Base-by-base conservation (phyloP, 108 stramenopile species). In the Cyclotella cryptica region DNA sequence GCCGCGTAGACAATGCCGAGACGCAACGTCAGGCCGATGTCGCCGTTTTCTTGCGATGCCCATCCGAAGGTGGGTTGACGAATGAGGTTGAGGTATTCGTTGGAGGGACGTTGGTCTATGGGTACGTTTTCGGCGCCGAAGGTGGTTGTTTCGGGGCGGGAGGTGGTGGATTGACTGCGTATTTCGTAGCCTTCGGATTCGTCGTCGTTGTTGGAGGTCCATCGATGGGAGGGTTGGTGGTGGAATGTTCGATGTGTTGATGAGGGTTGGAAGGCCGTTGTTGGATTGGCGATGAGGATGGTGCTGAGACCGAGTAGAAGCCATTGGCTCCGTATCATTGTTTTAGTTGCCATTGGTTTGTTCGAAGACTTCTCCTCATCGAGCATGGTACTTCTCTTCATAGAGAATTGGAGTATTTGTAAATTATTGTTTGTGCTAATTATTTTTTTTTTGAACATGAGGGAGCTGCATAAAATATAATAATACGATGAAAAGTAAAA, bases 101-200 rank as follows among this genome's bases (percentile, higher is more conserved):
- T 95, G 26, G 92, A 88, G 9, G 93, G 93, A 27, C 93, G 84
- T 71, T 90, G 89, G 7, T 82, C 88, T 35, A 88, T 78, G 12
- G 93, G 93, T 24, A 95, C 93, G 22, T 85, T 89, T 72, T 95
- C 93, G 14, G 93, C 84, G 52, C 93, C 93, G 71, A 95, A 95
- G 7, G 35, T 35, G 60, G 88, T 87, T 45, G 87, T 88, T 75
- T 88, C 86, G 51, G 87, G 87, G 30, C 70, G 68, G 24, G 11
- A 18, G 21, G 30, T 10, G n/a, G 42, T 46, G 24, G 12, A 28
- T 7, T 55, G 42, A 19, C 39, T 17, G 67, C n/a, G 45, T 41
- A 80, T 74, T 69, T 80, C 79, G 51, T 80, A 80, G 1, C 79
- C 79, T 30, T 69, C 66, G 24, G 57, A 42, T 44, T 79, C 78